These are phyloP conservation scores for Choanephora cucurbitarum DNA, from an alignment of 371 early-diverging fungal genomes.

Conservation along the genomic window DNA sequence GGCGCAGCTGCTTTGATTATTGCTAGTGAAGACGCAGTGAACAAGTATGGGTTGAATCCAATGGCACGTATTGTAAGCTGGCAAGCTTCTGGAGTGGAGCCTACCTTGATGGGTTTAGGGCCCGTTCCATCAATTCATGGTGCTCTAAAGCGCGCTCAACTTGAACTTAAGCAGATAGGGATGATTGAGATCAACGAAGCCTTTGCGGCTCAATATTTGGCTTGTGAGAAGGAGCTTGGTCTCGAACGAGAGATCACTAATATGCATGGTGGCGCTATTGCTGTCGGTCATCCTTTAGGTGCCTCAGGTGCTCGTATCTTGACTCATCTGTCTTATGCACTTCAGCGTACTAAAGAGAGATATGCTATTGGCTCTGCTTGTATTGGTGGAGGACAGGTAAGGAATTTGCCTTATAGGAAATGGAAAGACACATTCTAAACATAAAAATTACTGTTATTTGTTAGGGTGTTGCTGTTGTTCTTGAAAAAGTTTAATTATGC, in stretches of 20 bases:
- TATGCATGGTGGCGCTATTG: slow-evolving; percentile 93
- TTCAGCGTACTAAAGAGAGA: slow-evolving; percentile 77
- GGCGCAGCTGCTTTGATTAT: slow-evolving; percentile 94
- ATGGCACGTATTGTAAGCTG: slow-evolving; percentile 89
- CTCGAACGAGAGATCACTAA: slow-evolving; percentile 83
- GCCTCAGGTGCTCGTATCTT: slow-evolving; percentile 96
- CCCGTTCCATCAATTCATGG: slow-evolving; percentile 92
- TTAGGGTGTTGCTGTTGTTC: slow-evolving; percentile 54
- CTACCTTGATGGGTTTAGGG: slow-evolving; percentile 89
- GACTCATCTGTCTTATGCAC: slow-evolving; percentile 82
- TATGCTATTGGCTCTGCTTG: slow-evolving; percentile 95
- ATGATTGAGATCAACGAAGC: slow-evolving; percentile 98
- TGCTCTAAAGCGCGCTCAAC: slow-evolving; percentile 82
- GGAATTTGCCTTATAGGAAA: too few relatives aligned
- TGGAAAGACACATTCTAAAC: too few relatives aligned
- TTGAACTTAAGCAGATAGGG: slow-evolving; percentile 85
- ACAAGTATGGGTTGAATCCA: slow-evolving; percentile 78
- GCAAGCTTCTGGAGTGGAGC: slow-evolving; percentile 84
- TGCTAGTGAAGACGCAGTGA: slow-evolving; percentile 86
- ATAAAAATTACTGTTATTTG: background rate
- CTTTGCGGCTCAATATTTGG: slow-evolving; percentile 93
- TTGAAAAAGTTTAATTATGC: slow-evolving; percentile 46
- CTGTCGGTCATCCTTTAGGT: slow-evolving; percentile 97
- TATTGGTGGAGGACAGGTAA: slow-evolving; percentile 88
- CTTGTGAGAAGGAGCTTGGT: slow-evolving; percentile 88